Conservation (phyloP, 352 stramenopile species). For the Pythium vanterpoolii region DNA sequence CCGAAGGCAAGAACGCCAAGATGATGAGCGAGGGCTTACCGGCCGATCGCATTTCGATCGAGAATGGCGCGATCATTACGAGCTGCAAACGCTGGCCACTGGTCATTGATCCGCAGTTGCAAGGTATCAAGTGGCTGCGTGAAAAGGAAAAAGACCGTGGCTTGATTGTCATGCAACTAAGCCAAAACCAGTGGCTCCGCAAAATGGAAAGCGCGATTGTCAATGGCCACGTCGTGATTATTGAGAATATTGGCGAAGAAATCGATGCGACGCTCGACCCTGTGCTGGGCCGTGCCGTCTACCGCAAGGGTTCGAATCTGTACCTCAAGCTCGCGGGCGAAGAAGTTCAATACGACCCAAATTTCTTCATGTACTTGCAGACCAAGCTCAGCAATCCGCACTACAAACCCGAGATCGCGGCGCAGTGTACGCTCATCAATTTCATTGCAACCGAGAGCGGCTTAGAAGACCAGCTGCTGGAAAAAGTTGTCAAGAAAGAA, state of each 20-base stretch:
- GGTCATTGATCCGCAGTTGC: conserved; percentile 89
- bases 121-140: conserved; percentile 87
- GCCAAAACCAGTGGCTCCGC: conserved; percentile 95
- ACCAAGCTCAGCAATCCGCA: conserved; percentile 92
- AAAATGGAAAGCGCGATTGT: conserved; percentile 94
- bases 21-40: conserved; percentile 92
- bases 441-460: conserved; percentile 93
- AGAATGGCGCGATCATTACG: conserved; percentile 92
- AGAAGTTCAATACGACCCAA: conserved; percentile 86
- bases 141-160: conserved; percentile 93
- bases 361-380: conserved; percentile 88
- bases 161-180: conserved; percentile 93
- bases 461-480: conserved; percentile 88
- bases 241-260: conserved; percentile 87
- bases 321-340: conserved; percentile 87
- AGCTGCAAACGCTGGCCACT: conserved; percentile 87
- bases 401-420: conserved; percentile 89
- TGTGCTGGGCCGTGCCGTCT: conserved; percentile 85
- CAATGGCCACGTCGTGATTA: conserved; percentile 92
- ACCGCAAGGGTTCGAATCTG: conserved; percentile 86
- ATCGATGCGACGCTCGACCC: conserved; percentile 89
- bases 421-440: conserved; percentile 93
- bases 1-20: conserved; percentile 77
- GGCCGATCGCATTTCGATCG: conserved; percentile 88
- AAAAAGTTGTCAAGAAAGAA: conserved; percentile 88